These are phyloP conservation scores for Antitrichia curtipendula DNA, from an alignment of 225 moss, liverwort and hornwort genomes.

Conservation along the genomic window DNA sequence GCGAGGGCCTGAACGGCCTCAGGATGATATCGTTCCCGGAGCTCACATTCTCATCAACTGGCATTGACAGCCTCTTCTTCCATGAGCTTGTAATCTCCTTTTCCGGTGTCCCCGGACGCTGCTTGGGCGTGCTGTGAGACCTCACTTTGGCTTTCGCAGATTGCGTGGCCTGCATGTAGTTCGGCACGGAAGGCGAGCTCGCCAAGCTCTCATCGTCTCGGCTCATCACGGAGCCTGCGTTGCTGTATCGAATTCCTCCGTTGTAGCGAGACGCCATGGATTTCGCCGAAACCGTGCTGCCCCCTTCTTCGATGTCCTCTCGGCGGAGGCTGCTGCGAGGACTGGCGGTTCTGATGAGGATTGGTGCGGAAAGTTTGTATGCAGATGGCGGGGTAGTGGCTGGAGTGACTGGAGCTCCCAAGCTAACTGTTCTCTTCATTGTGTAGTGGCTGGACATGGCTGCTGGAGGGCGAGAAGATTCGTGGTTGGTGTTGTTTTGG, in stretches of 20 bases:
- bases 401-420: constrained; percentile 29
- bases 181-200: constrained; percentile 84
- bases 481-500: background rate
- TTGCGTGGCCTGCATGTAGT: constrained; percentile 97
- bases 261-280: constrained; percentile 49
- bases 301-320: constrained; percentile 68
- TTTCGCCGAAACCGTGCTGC: constrained; percentile 55
- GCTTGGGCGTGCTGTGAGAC: constrained; percentile 93
- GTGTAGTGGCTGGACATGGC: background rate
- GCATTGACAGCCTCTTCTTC: constrained; percentile 78
- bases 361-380: constrained; percentile 25
- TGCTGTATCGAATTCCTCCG: constrained; percentile 14
- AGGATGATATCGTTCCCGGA: constrained; percentile 21
- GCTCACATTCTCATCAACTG: constrained; percentile 40
- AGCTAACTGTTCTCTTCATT: constrained; percentile 18
- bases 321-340: constrained; percentile 56
- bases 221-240: constrained; percentile 29
- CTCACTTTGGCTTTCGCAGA: constrained; percentile 90
- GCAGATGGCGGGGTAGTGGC: constrained; percentile 17
- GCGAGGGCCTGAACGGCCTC: constrained; percentile 23
- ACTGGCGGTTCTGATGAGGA: constrained; percentile 60
- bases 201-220: constrained; percentile 85
- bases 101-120: constrained; percentile 83
- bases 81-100: constrained; percentile 30
- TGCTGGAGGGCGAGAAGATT: background rate